Conservation (phyloP, 1,139 yeast species). For the Debaryomycetaceae sp. region DNA sequence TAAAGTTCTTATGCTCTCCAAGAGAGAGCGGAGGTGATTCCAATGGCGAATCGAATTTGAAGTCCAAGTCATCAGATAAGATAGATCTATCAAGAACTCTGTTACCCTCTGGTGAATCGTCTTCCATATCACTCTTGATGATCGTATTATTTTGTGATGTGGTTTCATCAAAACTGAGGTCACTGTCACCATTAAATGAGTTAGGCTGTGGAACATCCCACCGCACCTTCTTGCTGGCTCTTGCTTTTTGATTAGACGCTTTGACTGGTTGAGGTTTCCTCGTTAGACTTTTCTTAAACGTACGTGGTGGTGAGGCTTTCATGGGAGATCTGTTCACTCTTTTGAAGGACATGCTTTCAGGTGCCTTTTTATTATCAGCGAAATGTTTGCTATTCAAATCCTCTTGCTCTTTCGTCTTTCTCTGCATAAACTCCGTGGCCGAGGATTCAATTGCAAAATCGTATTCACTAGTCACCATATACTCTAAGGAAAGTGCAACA, state of each 20-base stretch:
- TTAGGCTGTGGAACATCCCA: slow-evolving; percentile 37
- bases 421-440: slow-evolving; percentile 29
- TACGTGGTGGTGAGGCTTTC: slow-evolving; percentile 26
- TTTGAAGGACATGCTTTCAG: slow-evolving; percentile 11
- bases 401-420: slow-evolving; percentile 16
- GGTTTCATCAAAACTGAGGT: slow-evolving; percentile 22
- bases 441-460: slow-evolving; percentile 31
- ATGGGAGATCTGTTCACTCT: slow-evolving; percentile 29
- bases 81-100: slow-evolving; percentile 13
- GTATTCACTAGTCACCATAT: slow-evolving; percentile 35
- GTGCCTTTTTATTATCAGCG: background rate
- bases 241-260: slow-evolving; percentile 8
- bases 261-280: slow-evolving; percentile 12
- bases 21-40: slow-evolving; percentile 28
- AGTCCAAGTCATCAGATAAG: slow-evolving; percentile 26
- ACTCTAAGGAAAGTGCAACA: slow-evolving; percentile 16
- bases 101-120: slow-evolving; percentile 26
- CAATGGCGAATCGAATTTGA: slow-evolving; percentile 26
- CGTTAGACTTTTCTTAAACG: slow-evolving; percentile 15
- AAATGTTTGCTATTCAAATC: background rate
- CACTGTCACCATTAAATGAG: slow-evolving; percentile 26
- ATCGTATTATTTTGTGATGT: slow-evolving; percentile 12
- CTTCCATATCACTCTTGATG: slow-evolving; percentile 22
- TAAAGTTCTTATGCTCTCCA: slow-evolving; percentile 1
- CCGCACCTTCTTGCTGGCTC: slow-evolving; percentile 27